A percentile compares a stretch with the other conserved stretches of the same genome.
These are phyloP conservation scores for Diaporthe nobilis DNA, from an alignment of 2,329 filamentous ascomycete species.

Conservation along the genomic window DNA sequence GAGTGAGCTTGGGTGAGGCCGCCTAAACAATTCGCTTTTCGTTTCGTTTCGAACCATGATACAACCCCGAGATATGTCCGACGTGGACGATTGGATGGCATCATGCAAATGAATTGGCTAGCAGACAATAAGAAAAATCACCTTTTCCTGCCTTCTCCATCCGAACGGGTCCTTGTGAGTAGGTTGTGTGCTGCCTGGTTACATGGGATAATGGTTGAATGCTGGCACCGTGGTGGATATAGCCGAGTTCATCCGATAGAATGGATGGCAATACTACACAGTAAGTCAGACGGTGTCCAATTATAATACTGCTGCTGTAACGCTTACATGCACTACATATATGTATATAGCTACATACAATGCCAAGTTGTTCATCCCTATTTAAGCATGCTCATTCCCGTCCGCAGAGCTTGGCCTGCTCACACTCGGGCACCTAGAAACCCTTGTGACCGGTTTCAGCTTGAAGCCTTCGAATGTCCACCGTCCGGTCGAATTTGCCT, in stretches of 20 bases:
- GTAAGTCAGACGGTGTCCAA: slow-evolving; percentile 1
- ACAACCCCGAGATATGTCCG: slow-evolving; percentile 21
- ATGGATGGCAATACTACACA: neutral
- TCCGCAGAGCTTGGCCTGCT: slow-evolving; percentile 24
- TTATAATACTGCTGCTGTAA: neutral
- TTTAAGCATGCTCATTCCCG: neutral
- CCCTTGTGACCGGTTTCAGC: slow-evolving; percentile 20
- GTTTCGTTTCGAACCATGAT: neutral
- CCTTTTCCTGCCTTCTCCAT: neutral
- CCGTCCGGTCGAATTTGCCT: slow-evolving; percentile 18
- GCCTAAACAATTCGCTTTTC: neutral
- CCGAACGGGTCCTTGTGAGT: neutral
- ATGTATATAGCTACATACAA: neutral
- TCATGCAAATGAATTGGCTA: neutral
- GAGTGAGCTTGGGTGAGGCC: neutral
- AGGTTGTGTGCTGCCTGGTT: neutral
- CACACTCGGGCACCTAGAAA: neutral
- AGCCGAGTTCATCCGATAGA: neutral
- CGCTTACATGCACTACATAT: neutral
- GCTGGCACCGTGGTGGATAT: neutral
- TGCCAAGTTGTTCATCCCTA: neutral
- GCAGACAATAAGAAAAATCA: neutral
- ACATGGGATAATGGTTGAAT: neutral
- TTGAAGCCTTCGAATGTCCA: slow-evolving; percentile 36
- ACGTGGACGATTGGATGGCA: neutral